Base-by-base conservation (phyloP, 2,329 filamentous ascomycete species). In the Lachnellula subtilissima region DNA sequence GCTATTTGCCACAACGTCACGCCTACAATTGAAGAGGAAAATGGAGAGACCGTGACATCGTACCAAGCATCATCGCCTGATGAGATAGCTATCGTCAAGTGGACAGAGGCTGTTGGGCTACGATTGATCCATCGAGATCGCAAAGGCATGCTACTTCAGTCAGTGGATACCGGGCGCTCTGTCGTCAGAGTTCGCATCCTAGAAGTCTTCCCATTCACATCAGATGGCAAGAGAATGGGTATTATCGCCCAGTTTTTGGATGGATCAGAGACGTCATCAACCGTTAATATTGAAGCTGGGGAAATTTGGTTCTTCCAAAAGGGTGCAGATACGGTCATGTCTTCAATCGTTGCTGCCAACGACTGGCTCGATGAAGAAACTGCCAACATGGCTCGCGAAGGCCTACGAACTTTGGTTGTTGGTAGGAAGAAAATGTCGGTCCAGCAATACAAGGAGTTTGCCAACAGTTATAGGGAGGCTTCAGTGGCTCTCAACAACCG, bases 301-400 rank as follows among this genome's bases (percentile, higher is more conserved):
- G 93, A 97, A 68, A 93, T 97, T 32, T 97, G 93, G 89, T 99
- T 99, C 74, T 97, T 93, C 69, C 92, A 99, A 68, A 99, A 99
- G 73, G 94, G 94, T 59, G 95, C 94, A 2, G 95, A 99, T 70
- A 97, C 94, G 0, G 93, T 99, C 61, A 99, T 99, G 95, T 84
- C 87, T n/a, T 82, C 87, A 3, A 97, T 99, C 62, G 94, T 99
- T 37, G 90, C 88, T 7, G 85, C 92, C 17, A 99, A 97, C 68
- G 94, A 99, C 75, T 99, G 94, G 95, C 84, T 99, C 0, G 94
- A 99, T 64, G 94, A 99, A 72, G 94, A 99, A 72, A 97, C 94
- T 0, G 90, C 91, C n/a, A 99, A 99, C 71, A 99, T 99, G 95
- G 95, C 95, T 5, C 86, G 94, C 48, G 95, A 99, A 77, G 94